Evolutionary conservation across 352 stramenopile species (phyloP), one percentile per base, ranked within the genome.

Genomic region (Globisporangium abappressorium): DNA sequence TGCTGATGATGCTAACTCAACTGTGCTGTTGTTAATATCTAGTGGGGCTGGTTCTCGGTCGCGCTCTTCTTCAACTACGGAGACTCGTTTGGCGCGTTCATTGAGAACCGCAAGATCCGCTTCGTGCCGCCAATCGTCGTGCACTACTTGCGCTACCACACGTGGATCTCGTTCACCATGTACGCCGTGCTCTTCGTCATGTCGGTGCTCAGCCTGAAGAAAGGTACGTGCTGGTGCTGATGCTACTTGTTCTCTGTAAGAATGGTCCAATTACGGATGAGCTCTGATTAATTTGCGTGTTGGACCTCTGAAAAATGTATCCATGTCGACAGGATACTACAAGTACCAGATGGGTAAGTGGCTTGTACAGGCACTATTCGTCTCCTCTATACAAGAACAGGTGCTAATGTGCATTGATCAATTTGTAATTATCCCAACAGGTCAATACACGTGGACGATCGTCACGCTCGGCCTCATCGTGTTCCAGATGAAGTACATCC

Each of bases 1-100:
- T 47, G 15, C 47, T 5, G 58, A 5, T 5, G 58, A 8, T 62
- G 36, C 47, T 9, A 34, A 22, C 46, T 58, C 28, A 65, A 65
- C n/a, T 4, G 59, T 24, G 22, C 8, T 38, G 8, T 56, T 28
- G 57, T 38, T 18, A 14, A 33, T 30, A 22, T 26, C 9, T 49
- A 62, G 80, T 99, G 97, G 97, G 88, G 95, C 71, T 99, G 97
- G 97, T 99, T 99, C 80, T 81, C 87, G 20, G 89, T 98, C 2
- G 92, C 94, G n/a, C 92, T 99, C 12, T 97, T 99, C 78, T 99
- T 98, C 78, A 98, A 98, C 56, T 99, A 97, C 58, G 89, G 89
- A 24, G 89, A 97, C 69, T 94, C 88, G 55, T 87, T 95, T 47
- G 86, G 87, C 57, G 80, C 76, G 41, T 97, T 97, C 69, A 78